Base-by-base conservation (phyloP, 768 basidiomycete species). In the Cubamyces lactineus region DNA sequence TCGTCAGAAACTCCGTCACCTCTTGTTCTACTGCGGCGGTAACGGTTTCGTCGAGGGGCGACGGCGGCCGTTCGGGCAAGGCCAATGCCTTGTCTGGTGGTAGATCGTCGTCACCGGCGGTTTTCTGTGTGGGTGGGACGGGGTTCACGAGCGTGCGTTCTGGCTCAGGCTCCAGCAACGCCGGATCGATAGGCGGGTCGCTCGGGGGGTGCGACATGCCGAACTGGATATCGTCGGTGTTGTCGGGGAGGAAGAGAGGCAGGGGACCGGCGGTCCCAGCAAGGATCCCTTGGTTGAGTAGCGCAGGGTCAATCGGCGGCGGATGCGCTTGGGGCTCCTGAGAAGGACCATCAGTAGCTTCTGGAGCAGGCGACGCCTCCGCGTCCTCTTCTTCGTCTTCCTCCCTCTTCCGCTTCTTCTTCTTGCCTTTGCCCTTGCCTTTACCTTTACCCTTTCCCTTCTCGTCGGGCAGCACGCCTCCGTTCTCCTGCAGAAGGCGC, bases 221-320 rank as follows among this genome's bases (percentile, higher is more conserved):
- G 23, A 70, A 59, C n/a, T 46, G 53, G 17, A 63, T 16, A 34
- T 80, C 77, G 30, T 81, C 77, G 16, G 75, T 75, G 2, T 80
- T 79, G 5, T 74, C 73, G 0, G 78, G 77, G 15, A 75, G 65
- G 57, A 76, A 76, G 24, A 76, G 69, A 0, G 73, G 75, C 17
- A 52, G 50, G 8, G 54, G 70, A 5, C 77, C 75, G 21, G 80
- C 69, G 7, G 83, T 84, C 26, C 84, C 88, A 2, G 79, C 77
- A 16, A 92, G 78, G 42, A 92, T 92, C 8, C 91, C 89, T 52
- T 87, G 76, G 65, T 84, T 82, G 54, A 92, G 76, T 2, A 91
- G 71, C 5, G 79, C 70, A 2, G 84, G 83, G 69, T 92, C 87
- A 50, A 91, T 76, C 4, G 72, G 72, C 16, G 24, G 48, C 41